Conservation (phyloP, 78 protist species). For the Dictyostelium citrinum region DNA sequence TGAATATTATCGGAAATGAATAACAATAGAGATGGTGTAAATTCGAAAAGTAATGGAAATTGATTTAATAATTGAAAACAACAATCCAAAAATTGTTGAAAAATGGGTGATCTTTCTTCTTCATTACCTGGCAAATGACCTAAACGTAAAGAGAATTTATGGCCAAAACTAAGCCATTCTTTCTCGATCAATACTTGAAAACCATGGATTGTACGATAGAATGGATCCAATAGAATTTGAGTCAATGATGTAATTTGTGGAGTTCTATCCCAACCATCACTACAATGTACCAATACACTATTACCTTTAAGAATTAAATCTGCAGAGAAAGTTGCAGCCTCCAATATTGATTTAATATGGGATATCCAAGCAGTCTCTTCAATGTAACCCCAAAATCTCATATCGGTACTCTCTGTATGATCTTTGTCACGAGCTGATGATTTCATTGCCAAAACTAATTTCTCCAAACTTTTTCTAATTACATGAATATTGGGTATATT, state of each 20-base stretch:
- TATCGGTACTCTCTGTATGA: neutral
- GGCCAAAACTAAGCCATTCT: conserved; percentile 95
- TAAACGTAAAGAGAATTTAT: conserved; percentile 80
- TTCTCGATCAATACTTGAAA: conserved; percentile 89
- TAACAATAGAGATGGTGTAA: conserved; percentile 74
- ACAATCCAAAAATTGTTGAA: conserved; percentile 94
- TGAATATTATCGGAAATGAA: conserved; percentile 15
- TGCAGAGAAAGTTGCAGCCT: conserved; percentile 22
- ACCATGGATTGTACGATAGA: conserved; percentile 76
- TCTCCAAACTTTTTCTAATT: conserved; percentile 78
- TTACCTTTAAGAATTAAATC: conserved; percentile 34
- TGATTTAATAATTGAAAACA: conserved; percentile 84
- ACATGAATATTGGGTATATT: conserved; percentile 93
- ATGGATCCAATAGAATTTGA: conserved; percentile 86
- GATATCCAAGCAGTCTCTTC: conserved; percentile 60
- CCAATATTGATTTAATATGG: conserved; percentile 1
- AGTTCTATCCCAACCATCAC: conserved; percentile 94
- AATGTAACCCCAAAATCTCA: neutral
- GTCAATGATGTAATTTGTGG: conserved; percentile 84
- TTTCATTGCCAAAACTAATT: neutral
- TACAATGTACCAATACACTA: conserved; percentile 68
- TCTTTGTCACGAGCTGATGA: neutral
- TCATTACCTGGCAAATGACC: conserved; percentile 34
- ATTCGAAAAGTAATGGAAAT: conserved; percentile 92
- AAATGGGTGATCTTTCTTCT: conserved; percentile 91